phyloP scores from a whole-genome alignment of 1,284 basidiomycete genomes.

The Marasmius fiardii region DNA sequence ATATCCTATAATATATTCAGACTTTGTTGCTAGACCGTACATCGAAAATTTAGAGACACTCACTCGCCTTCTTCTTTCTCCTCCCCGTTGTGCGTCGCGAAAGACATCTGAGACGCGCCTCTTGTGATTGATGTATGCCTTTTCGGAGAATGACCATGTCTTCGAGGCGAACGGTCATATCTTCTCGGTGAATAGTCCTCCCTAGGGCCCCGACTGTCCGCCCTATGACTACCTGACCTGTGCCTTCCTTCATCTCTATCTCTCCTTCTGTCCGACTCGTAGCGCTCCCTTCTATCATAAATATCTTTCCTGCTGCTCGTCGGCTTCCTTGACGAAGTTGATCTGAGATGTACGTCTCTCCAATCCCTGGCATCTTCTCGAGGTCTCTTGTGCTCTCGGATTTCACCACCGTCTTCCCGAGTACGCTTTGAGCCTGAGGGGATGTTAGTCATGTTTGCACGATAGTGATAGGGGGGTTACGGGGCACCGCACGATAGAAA shows the following conservation, averaged over 20 bases:
- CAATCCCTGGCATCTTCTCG: slow-evolving; percentile 67
- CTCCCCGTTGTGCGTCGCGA: slow-evolving; percentile 31
- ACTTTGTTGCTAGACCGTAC: not conserved
- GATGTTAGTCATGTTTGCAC: slow-evolving; percentile 73
- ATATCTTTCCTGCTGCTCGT: slow-evolving; percentile 31
- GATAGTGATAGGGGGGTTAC: slow-evolving; percentile 58
- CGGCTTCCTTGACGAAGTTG: slow-evolving; percentile 30
- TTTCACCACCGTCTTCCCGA: slow-evolving; percentile 50
- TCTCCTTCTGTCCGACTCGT: slow-evolving; percentile 12
- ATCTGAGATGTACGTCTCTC: slow-evolving; percentile 68
- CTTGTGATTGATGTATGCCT: not conserved
- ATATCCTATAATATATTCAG: slow-evolving; percentile 45
- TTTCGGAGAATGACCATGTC: not conserved
- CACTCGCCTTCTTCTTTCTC: slow-evolving; percentile 79
- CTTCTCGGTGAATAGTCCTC: not conserved
- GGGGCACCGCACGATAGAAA: slow-evolving; percentile 77
- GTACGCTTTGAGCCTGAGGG: slow-evolving; percentile 80
- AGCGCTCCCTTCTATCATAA: slow-evolving; percentile 27
- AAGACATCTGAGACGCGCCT: not conserved
- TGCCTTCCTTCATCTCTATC: slow-evolving; percentile 1
- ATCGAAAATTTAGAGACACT: slow-evolving; percentile 39
- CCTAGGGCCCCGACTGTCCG: not conserved
- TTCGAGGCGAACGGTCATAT: slow-evolving; percentile 1
- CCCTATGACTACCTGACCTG: not conserved
- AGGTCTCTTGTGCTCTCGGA: slow-evolving; percentile 44